Percentiles rank a stretch among this genome's conserved stretches.
Conservation (phyloP, 148 eudicot species). For the Gaultheria prostrata region DNA sequence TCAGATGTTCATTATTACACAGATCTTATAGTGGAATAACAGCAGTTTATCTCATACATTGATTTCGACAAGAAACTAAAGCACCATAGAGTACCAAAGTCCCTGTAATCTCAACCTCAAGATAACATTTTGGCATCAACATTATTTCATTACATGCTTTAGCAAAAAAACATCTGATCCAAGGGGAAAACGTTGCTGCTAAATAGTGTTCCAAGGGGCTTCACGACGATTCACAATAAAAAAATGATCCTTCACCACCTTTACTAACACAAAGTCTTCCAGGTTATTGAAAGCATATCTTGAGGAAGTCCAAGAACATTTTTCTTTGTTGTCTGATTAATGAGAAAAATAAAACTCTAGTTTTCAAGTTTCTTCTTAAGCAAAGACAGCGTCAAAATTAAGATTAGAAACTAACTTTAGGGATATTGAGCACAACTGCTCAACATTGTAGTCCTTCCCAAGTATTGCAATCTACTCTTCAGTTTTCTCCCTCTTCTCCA, state of each 20-base stretch:
- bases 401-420: neutral
- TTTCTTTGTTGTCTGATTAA: neutral
- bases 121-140: neutral
- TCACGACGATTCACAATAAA: neutral
- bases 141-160: neutral
- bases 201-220: neutral
- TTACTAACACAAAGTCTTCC: neutral
- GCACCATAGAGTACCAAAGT: neutral
- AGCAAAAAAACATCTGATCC: neutral
- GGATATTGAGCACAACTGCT: neutral
- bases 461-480: neutral
- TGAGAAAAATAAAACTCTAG: neutral
- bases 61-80: neutral
- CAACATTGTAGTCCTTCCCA: neutral
- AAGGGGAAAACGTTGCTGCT: neutral
- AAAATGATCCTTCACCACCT: neutral
- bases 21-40: neutral
- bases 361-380: neutral
- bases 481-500: neutral
- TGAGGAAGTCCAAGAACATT: neutral
- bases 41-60: neutral
- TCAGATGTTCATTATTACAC: neutral
- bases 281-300: neutral
- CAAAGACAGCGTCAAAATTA: neutral
- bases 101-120: neutral